Conservation (phyloP, 441 rosid genomes). For the Gossypium trilobum region DNA sequence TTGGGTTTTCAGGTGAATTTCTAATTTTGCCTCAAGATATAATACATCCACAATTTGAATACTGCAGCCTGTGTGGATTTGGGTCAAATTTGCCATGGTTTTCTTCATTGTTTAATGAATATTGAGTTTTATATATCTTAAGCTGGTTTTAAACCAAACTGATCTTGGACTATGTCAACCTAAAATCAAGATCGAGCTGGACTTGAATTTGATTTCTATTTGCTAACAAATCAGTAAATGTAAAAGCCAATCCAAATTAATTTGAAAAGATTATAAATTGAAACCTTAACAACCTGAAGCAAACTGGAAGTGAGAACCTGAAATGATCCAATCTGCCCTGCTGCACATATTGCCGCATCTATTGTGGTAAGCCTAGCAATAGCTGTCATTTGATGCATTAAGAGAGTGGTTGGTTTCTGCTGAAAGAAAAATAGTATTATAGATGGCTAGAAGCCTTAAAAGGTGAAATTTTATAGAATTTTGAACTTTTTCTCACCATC, state of each 20-base stretch:
- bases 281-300: not conserved
- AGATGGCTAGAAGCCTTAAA: not conserved
- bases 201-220: not conserved
- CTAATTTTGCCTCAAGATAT: not conserved
- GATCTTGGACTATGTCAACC: not conserved
- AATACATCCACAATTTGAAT: constrained; percentile 9
- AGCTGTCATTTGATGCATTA: not conserved
- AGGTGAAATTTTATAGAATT: not conserved
- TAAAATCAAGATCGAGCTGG: not conserved
- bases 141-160: not conserved
- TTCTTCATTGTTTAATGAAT: not conserved
- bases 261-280: not conserved
- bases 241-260: not conserved
- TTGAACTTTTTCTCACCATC: not conserved
- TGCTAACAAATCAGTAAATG: constrained; percentile 1
- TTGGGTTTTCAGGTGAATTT: not conserved
- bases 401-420: constrained; percentile 5
- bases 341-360: not conserved
- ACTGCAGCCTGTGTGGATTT: not conserved
- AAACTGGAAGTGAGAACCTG: not conserved
- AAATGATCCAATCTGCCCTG: not conserved
- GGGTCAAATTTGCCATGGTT: not conserved
- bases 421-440: not conserved
- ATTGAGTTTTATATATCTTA: constrained; percentile 1
- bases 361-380: not conserved